These are phyloP conservation scores for Fusarium chuoi DNA, from an alignment of 2,329 filamentous ascomycete species.

Conservation along the genomic window DNA sequence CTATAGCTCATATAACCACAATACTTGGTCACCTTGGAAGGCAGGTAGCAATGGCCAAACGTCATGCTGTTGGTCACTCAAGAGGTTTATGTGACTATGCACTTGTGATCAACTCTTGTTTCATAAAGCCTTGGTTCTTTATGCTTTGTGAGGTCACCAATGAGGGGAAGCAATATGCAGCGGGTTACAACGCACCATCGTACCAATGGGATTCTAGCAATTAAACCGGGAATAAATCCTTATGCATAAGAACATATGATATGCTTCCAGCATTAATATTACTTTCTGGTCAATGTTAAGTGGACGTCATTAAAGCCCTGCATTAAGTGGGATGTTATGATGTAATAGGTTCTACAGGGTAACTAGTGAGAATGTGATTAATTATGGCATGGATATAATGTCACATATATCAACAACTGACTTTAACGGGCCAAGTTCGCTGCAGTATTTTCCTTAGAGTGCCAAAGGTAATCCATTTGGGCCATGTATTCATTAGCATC, in stretches of 20 bases:
- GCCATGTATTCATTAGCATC: not conserved
- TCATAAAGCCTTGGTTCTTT: not conserved
- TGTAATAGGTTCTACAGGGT: not conserved
- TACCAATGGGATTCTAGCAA: not conserved
- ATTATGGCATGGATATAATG: not conserved
- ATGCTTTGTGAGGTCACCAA: conserved; percentile 11
- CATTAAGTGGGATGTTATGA: not conserved
- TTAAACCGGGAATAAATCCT: not conserved
- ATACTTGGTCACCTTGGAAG: not conserved
- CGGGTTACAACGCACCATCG: not conserved
- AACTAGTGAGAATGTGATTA: accelerated
- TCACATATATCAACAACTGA: not conserved
- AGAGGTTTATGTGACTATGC: not conserved
- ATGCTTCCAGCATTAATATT: not conserved
- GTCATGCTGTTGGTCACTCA: not conserved
- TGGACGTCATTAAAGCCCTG: too few relatives aligned
- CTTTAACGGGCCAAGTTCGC: too few relatives aligned
- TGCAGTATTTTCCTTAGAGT: not conserved
- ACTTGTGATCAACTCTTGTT: not conserved
- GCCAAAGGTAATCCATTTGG: not conserved
- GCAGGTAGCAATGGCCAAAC: not conserved
- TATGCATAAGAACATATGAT: not conserved
- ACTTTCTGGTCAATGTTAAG: not conserved
- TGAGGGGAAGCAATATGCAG: conserved; percentile 5
- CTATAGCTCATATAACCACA: accelerated